A percentile compares a stretch with the other conserved stretches of the same genome.
phyloP scores from a whole-genome alignment of 2,329 filamentous ascomycete species.

The Cercospora janseana region DNA sequence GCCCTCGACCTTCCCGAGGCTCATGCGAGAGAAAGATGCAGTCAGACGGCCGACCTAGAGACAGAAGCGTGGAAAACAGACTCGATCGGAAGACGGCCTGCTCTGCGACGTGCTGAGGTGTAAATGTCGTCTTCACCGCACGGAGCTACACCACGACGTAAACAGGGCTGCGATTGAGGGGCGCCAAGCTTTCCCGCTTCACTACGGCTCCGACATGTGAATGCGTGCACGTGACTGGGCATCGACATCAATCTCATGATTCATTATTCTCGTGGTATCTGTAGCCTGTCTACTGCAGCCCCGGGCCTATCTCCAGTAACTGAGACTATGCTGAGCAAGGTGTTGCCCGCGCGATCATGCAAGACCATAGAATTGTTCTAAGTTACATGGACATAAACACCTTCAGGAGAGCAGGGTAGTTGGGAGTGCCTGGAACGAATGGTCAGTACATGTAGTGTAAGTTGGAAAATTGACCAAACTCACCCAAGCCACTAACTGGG shows the following conservation, averaged over 20 bases:
- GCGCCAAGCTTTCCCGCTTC: not conserved
- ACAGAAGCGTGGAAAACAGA: no score
- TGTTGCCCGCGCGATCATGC: no score
- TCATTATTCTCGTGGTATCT: not conserved
- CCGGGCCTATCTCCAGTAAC: not conserved
- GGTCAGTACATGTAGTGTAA: no score
- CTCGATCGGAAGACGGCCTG: no score
- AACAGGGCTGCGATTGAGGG: not conserved
- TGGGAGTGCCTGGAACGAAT: no score
- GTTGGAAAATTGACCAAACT: no score
- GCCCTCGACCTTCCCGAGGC: not conserved
- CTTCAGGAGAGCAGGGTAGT: constrained; percentile 27
- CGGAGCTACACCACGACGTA: no score
- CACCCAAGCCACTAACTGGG: constrained; percentile 27
- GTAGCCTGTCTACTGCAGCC: not conserved
- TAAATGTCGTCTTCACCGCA: not conserved
- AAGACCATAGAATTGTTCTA: no score
- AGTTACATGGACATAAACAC: constrained; percentile 19
- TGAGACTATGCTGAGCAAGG: not conserved
- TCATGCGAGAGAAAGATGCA: no score
- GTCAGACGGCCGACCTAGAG: not conserved
- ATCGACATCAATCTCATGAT: not conserved
- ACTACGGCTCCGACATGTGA: constrained; percentile 3
- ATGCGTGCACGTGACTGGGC: not conserved
- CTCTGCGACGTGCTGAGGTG: not conserved